Conservation (phyloP, 2,329 filamentous ascomycete genomes). For the Aspergillus clavatus region DNA sequence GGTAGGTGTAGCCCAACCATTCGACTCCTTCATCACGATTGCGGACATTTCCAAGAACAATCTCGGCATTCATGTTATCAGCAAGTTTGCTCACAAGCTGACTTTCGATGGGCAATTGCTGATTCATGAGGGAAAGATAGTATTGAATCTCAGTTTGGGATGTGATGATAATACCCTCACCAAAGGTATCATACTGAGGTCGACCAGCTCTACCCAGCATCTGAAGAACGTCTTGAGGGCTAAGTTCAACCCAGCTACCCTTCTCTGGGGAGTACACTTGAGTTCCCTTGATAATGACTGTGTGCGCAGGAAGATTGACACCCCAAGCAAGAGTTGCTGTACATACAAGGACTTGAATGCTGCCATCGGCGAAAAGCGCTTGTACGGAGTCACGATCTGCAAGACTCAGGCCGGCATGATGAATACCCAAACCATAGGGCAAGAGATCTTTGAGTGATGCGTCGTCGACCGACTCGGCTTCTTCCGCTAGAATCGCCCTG, state of each 20-base stretch:
- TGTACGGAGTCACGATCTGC: constrained; percentile 94
- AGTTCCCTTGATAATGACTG: constrained; percentile 97
- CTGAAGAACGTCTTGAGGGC: constrained; percentile 93
- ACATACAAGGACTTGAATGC: constrained; percentile 91
- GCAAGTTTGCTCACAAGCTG: constrained; percentile 89
- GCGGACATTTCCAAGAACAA: constrained; percentile 89
- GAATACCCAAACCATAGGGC: constrained; percentile 95
- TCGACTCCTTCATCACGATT: constrained; percentile 95
- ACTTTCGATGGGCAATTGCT: constrained; percentile 95
- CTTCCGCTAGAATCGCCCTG: constrained; percentile 79
- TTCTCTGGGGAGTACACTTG: constrained; percentile 98
- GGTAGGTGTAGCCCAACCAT: constrained; percentile 96
- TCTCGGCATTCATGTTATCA: constrained; percentile 93
- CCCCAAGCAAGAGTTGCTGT: constrained; percentile 98
- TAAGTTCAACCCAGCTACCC: constrained; percentile 96
- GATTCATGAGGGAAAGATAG: constrained; percentile 92
- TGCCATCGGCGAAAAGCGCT: constrained; percentile 85
- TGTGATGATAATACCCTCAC: constrained; percentile 98
- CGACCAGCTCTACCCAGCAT: constrained; percentile 97
- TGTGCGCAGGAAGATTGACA: constrained; percentile 96
- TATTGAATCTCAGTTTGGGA: constrained; percentile 94
- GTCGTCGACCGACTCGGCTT: constrained; percentile 76
- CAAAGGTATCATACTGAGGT: constrained; percentile 95
- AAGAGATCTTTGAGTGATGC: constrained; percentile 86
- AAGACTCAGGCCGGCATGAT: constrained; percentile 95